Evolutionary conservation across 768 basidiomycete genomes (phyloP), one percentile per base, ranked within the genome.

Genomic region (Hirschioporus abietinus): DNA sequence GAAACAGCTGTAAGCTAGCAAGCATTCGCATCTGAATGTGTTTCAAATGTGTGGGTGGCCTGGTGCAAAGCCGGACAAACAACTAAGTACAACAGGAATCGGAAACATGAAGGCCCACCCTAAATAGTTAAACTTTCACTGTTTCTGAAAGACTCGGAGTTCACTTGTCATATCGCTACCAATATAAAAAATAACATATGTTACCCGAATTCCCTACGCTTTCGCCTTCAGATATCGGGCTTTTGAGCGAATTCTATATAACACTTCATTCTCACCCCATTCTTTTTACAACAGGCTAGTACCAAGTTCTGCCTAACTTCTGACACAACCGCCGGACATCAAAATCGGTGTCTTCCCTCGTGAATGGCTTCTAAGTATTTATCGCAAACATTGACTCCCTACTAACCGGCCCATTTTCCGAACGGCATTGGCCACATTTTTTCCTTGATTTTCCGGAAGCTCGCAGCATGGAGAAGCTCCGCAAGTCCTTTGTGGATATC

Each of bases 371-470:
- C 42, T 0, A 72, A 70, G 20, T 59, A 64, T 35, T 60, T 17
- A 7, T 75, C 58, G 23, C 69, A 68, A 1, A 57, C 74, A 25
- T 70, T 63, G 9, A 72, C 7, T 0, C 73, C 74, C 20, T 72
- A 67, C 64, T 71, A 62, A 0, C 73, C 71, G 4, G 71, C 76
- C 73, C 73, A 72, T 42, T 66, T 71, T 0, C 76, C 73, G 60
- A 74, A 8, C 0, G 71, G 68, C 64, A 74, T 68, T 1, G 15
- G 18, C 4, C 66, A 68, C 15, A 71, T 66, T 62, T 76, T 72
- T 0, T 35, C 66, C 61, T 60, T 63, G 42, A 75, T 69, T 70
- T 64, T 71, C 60, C 71, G 67, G 65, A 74, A 73, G 66, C 12
- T 15, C 15, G 12, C 20, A 52, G 42, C 42, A 1, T 20, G 4